Conservation (phyloP, 2,329 filamentous ascomycete species). For the Phialophora tarda region DNA sequence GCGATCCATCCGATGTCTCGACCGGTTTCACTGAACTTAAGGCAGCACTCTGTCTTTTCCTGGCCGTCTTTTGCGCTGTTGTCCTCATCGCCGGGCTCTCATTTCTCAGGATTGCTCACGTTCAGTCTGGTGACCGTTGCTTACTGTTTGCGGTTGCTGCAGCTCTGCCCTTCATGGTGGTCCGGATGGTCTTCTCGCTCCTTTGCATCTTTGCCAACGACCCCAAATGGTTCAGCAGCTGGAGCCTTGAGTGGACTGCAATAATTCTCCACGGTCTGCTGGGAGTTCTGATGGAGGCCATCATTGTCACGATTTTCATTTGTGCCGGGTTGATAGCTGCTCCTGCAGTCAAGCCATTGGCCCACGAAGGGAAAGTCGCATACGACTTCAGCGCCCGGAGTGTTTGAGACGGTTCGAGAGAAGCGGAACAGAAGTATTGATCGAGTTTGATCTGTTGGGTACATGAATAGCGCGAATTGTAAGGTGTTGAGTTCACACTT, state of each 20-base stretch:
- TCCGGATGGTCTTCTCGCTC: slow-evolving; percentile 58
- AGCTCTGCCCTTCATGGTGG: slow-evolving; percentile 56
- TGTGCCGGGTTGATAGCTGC: slow-evolving; percentile 40
- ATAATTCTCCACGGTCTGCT: slow-evolving; percentile 53
- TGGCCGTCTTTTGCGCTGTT: slow-evolving; percentile 49
- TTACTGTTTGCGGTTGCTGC: slow-evolving; percentile 52
- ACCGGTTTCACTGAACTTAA: slow-evolving; percentile 47
- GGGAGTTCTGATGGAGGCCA: slow-evolving; percentile 58
- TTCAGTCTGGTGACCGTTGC: slow-evolving; percentile 54
- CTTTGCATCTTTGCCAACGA: slow-evolving; percentile 51
- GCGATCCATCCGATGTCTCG: slow-evolving; percentile 42
- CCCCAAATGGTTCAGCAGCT: slow-evolving; percentile 50
- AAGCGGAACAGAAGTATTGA: not conserved
- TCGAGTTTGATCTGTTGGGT: not conserved
- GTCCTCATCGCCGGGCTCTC: slow-evolving; percentile 43
- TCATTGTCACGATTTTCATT: slow-evolving; percentile 52
- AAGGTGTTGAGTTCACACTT: not conserved
- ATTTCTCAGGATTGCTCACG: slow-evolving; percentile 42
- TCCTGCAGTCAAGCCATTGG: not conserved
- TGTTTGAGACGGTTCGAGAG: not conserved
- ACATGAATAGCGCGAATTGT: not conserved
- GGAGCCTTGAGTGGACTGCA: slow-evolving; percentile 45
- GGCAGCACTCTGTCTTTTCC: slow-evolving; percentile 52
- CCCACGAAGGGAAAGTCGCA: slow-evolving; percentile 13
- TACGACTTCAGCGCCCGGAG: slow-evolving; percentile 11